A percentile compares a stretch with the other conserved stretches of the same genome.
These are phyloP conservation scores for Pisolithus marmoratus DNA, from an alignment of 768 basidiomycete genomes.

Conservation along the genomic window DNA sequence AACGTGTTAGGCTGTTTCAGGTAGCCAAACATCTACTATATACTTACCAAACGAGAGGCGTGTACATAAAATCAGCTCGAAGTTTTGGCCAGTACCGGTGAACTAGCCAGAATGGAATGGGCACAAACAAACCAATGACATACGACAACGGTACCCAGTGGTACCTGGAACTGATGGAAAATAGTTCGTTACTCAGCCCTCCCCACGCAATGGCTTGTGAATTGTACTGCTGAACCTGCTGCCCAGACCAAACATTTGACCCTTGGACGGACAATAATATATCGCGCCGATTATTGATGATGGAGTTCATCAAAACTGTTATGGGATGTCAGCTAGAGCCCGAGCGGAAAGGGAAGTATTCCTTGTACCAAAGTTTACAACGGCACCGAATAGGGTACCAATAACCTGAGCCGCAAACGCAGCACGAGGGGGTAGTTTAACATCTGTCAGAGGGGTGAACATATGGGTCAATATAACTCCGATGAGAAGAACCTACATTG, in stretches of 20 bases:
- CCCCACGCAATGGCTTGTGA: slow-evolving; percentile 36
- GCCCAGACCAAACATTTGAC: slow-evolving; percentile 34
- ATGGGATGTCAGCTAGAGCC: slow-evolving; percentile 22
- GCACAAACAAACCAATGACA: slow-evolving; percentile 27
- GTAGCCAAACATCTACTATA: neutral
- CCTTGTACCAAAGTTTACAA: slow-evolving; percentile 38
- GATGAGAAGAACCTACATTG: slow-evolving; percentile 13
- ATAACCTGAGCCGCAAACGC: slow-evolving; percentile 55
- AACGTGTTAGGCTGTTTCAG: slow-evolving; percentile 1
- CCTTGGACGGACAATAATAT: slow-evolving; percentile 51
- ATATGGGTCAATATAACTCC: slow-evolving; percentile 25
- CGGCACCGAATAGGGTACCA: slow-evolving; percentile 50
- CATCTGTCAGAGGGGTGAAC: slow-evolving; percentile 23
- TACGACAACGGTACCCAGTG: slow-evolving; percentile 38
- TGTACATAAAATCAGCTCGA: slow-evolving; percentile 21
- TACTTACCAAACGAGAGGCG: slow-evolving; percentile 23
- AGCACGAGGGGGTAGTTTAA: slow-evolving; percentile 59
- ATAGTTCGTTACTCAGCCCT: slow-evolving; percentile 32
- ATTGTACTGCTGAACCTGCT: slow-evolving; percentile 25
- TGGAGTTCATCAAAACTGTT: slow-evolving; percentile 52
- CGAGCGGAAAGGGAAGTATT: neutral
- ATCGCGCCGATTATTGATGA: slow-evolving; percentile 45
- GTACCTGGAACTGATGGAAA: slow-evolving; percentile 24
- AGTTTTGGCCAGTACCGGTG: slow-evolving; percentile 32
- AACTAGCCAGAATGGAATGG: slow-evolving; percentile 37